phyloP scores from a whole-genome alignment of 2,329 filamentous ascomycete species.

The Bimuria novae-zelandiae region DNA sequence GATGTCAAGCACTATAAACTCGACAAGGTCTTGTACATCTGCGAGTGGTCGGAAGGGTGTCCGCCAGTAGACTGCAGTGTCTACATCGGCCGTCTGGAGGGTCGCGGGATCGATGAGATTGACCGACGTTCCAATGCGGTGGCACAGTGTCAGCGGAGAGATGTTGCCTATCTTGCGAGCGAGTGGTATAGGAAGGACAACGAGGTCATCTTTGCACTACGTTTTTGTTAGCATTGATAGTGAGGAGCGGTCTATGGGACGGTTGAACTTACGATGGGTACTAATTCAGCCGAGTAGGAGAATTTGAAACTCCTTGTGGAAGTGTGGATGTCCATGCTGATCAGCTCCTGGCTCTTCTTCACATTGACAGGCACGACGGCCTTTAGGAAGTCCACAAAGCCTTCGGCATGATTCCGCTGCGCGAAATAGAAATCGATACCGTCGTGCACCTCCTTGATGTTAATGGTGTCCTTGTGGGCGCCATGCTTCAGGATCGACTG shows the following conservation, averaged over 20 bases:
- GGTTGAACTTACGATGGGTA: constrained; percentile 66
- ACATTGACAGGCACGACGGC: constrained; percentile 77
- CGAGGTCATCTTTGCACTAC: constrained; percentile 88
- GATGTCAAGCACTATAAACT: constrained; percentile 95
- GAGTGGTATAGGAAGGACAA: constrained; percentile 88
- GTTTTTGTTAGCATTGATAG: constrained; percentile 9
- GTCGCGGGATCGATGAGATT: constrained; percentile 90
- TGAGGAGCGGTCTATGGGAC: not conserved
- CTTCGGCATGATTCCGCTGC: constrained; percentile 86
- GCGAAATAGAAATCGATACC: constrained; percentile 96
- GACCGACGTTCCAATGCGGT: constrained; percentile 84
- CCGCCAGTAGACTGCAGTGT: constrained; percentile 85
- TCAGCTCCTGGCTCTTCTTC: constrained; percentile 90
- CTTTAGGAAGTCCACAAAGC: constrained; percentile 86
- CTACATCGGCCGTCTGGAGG: constrained; percentile 86
- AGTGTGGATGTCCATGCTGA: constrained; percentile 91
- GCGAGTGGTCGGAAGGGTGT: constrained; percentile 82
- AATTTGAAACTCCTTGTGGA: constrained; percentile 94
- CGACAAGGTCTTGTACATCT: constrained; percentile 81
- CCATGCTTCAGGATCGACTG: constrained; percentile 94
- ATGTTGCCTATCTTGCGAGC: constrained; percentile 90
- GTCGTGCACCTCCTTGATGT: constrained; percentile 96
- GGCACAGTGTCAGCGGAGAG: constrained; percentile 80
- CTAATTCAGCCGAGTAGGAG: constrained; percentile 83
- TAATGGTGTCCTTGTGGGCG: constrained; percentile 82